Evolutionary conservation across 306 rosid species (phyloP).

Genomic region (Acmispon strigosus): DNA sequence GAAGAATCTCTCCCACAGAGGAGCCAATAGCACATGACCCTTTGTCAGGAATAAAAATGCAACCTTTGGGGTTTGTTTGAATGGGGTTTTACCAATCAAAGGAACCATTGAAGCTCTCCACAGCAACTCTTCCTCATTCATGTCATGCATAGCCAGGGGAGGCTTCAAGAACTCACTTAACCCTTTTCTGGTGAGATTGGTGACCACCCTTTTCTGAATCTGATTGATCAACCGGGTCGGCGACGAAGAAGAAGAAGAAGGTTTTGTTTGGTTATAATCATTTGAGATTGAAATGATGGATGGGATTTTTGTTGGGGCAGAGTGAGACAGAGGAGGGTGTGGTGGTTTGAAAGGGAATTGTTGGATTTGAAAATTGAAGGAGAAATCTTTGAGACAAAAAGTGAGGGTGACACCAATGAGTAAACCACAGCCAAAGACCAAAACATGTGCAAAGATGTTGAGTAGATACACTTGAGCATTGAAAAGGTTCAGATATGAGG

Average conservation of each 20-base stretch:
- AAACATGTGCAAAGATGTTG: constrained; percentile 24
- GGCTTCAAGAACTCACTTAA: constrained; percentile 33
- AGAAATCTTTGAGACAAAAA: constrained; percentile 27
- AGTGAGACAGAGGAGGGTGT: background rate
- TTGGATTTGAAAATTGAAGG: constrained; percentile 29
- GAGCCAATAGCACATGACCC: constrained; percentile 57
- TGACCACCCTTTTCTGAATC: background rate
- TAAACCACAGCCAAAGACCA: constrained; percentile 54
- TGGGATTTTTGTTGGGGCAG: background rate
- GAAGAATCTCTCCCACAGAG: constrained; percentile 78
- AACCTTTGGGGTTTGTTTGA: constrained; percentile 44
- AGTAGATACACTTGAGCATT: constrained; percentile 33
- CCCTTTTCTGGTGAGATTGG: constrained; percentile 6
- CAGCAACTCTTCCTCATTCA: constrained; percentile 67
- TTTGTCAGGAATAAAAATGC: constrained; percentile 80
- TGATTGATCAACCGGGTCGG: background rate
- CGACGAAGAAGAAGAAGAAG: background rate
- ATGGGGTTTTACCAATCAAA: constrained; percentile 22
- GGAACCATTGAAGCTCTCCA: constrained; percentile 77
- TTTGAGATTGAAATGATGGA: background rate
- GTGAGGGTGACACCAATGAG: constrained; percentile 53
- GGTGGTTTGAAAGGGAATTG: background rate
- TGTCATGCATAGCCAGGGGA: constrained; percentile 42
- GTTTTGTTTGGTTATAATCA: background rate
- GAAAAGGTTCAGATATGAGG: constrained; percentile 30